Evolutionary conservation across 1,284 basidiomycete genomes (phyloP).

Genomic region (Kwoniella shivajii): DNA sequence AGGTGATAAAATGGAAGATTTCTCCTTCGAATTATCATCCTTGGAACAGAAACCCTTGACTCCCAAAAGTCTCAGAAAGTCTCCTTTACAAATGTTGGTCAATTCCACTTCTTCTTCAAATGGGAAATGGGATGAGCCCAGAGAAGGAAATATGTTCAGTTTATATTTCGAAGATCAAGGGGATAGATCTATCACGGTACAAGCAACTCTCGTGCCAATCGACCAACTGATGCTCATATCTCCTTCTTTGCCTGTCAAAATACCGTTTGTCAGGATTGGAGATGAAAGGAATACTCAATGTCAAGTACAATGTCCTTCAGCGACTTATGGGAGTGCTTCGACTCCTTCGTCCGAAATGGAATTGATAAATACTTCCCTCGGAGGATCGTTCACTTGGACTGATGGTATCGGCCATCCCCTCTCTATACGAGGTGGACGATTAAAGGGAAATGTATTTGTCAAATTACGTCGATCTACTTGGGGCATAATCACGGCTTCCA

Average conservation of each 20-base stretch:
- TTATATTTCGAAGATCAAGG: slow-evolving; percentile 21
- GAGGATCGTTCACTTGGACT: slow-evolving; percentile 26
- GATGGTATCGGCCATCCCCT: slow-evolving; percentile 13
- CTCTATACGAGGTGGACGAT: slow-evolving; percentile 4
- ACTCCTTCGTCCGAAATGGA: background rate
- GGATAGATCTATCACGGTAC: slow-evolving; percentile 15
- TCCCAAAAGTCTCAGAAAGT: slow-evolving; percentile 2
- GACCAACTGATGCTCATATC: slow-evolving; percentile 29
- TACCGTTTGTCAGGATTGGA: slow-evolving; percentile 36
- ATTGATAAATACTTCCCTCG: slow-evolving; percentile 3
- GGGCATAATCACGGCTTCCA: slow-evolving; percentile 24
- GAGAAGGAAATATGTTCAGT: slow-evolving; percentile 25
- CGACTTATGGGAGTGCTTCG: background rate
- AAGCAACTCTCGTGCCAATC: slow-evolving; percentile 34
- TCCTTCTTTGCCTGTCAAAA: slow-evolving; percentile 20
- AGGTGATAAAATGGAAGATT: slow-evolving; percentile 37
- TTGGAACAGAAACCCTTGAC: slow-evolving; percentile 14
- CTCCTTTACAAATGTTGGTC: slow-evolving; percentile 7
- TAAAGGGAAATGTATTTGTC: slow-evolving; percentile 29
- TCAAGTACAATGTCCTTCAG: slow-evolving; percentile 15
- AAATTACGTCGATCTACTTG: slow-evolving; percentile 26
- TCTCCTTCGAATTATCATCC: slow-evolving; percentile 42
- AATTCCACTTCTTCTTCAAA: slow-evolving; percentile 5
- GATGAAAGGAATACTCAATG: slow-evolving; percentile 4
- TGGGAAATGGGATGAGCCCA: slow-evolving; percentile 1